phyloP scores from a whole-genome alignment of 495 filamentous ascomycete species.

The Lophium mytilinum region DNA sequence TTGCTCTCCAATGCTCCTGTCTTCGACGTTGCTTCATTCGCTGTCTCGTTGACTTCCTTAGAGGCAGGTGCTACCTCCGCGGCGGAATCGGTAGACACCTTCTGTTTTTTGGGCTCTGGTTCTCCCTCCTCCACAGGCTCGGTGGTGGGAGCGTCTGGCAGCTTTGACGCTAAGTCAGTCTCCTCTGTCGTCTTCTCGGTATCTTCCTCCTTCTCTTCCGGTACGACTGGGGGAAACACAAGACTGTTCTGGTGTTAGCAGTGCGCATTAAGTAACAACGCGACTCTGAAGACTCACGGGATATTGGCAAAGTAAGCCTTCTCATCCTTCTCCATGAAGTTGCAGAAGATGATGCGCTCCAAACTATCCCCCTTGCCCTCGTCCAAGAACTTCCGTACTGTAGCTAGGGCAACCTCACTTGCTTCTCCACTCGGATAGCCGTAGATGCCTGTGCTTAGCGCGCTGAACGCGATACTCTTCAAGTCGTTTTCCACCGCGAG shows the following conservation, averaged over 20 bases:
- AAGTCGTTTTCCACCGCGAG: slow-evolving; percentile 57
- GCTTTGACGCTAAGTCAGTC: slow-evolving; percentile 13
- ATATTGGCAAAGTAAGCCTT: slow-evolving; percentile 57
- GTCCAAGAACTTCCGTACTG: slow-evolving; percentile 65
- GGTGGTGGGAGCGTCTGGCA: slow-evolving; percentile 28
- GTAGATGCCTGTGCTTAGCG: slow-evolving; percentile 81
- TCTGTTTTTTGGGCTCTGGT: slow-evolving; percentile 29
- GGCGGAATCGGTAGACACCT: slow-evolving; percentile 1
- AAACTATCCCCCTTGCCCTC: slow-evolving; percentile 46
- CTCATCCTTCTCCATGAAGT: slow-evolving; percentile 70
- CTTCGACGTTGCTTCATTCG: no score
- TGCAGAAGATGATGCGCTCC: slow-evolving; percentile 72
- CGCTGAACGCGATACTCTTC: slow-evolving; percentile 70
- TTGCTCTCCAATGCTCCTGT: no score
- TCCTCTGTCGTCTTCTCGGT: slow-evolving; percentile 13
- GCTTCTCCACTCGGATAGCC: slow-evolving; percentile 74
- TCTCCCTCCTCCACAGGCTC: slow-evolving; percentile 24
- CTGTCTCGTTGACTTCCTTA: no score
- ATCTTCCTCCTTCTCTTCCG: not conserved
- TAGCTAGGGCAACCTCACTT: slow-evolving; percentile 55
- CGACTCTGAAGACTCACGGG: slow-evolving; percentile 54
- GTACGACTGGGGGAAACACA: slow-evolving; percentile 18
- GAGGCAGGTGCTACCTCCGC: no score
- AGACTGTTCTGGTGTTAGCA: no score
- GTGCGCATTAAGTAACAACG: not conserved